A percentile compares a stretch with the other conserved stretches of the same genome.
These are phyloP conservation scores for Alternaria rosae DNA, from an alignment of 2,329 filamentous ascomycete species.

Conservation along the genomic window DNA sequence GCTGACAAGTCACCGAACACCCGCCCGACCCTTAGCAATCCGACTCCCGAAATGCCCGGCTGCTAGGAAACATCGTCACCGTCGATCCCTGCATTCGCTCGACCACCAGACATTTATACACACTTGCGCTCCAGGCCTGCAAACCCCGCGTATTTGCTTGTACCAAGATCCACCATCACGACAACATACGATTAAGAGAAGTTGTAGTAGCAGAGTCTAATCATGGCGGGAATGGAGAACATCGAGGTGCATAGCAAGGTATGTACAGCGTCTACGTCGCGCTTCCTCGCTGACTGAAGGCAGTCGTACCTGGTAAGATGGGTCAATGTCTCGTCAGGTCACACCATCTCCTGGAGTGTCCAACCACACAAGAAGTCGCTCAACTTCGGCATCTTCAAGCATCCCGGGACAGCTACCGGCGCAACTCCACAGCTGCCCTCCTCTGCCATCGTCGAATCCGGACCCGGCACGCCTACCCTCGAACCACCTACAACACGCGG, in stretches of 20 bases:
- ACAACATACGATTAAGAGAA: neutral
- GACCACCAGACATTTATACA: slow-evolving; percentile 3
- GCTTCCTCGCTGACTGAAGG: slow-evolving; percentile 25
- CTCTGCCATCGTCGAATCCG: slow-evolving; percentile 39
- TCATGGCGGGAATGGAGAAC: slow-evolving; percentile 94
- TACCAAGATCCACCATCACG: neutral
- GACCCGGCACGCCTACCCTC: slow-evolving; percentile 49
- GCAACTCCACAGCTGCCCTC: slow-evolving; percentile 47
- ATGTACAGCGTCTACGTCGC: slow-evolving; percentile 38
- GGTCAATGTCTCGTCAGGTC: slow-evolving; percentile 87
- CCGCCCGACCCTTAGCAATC: neutral
- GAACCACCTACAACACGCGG: slow-evolving; percentile 66
- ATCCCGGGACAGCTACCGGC: slow-evolving; percentile 76
- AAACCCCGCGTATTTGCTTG: slow-evolving; percentile 12
- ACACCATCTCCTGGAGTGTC: slow-evolving; percentile 97
- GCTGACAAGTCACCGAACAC: slow-evolving; percentile 2
- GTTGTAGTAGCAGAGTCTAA: slow-evolving; percentile 1
- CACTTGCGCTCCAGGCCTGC: slow-evolving; percentile 3
- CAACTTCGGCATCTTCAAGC: slow-evolving; percentile 98
- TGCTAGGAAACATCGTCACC: neutral
- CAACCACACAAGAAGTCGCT: slow-evolving; percentile 98
- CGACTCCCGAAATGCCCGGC: slow-evolving; percentile 9
- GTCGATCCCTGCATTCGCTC: slow-evolving; percentile 3
- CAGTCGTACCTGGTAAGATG: slow-evolving; percentile 98
- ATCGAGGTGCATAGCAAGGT: slow-evolving; percentile 98